Conservation (phyloP, 495 filamentous ascomycete genomes). For the Aspergillus bertholletiae region DNA sequence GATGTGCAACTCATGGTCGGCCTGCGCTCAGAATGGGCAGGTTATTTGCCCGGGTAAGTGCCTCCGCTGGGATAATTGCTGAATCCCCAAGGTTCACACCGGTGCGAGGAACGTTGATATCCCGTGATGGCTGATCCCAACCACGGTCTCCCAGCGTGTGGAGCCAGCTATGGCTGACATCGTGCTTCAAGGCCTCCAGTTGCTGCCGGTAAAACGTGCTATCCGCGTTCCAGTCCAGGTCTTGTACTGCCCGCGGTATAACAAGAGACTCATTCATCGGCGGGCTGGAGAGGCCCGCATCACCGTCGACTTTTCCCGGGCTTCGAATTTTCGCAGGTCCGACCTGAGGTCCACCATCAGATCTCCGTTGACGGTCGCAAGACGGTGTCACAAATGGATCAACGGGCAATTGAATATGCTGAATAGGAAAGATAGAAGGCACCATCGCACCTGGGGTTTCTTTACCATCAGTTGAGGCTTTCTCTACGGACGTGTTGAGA, state of each 20-base stretch:
- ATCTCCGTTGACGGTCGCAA: constrained; percentile 32
- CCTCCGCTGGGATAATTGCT: constrained; percentile 32
- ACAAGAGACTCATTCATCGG: constrained; percentile 11
- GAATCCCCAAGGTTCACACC: constrained; percentile 34
- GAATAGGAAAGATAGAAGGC: constrained; percentile 27
- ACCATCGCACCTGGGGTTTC: constrained; percentile 26
- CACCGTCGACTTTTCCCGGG: constrained; percentile 15
- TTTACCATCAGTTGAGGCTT: constrained; percentile 41
- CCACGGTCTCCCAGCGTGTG: constrained; percentile 78
- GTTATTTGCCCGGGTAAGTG: constrained; percentile 35
- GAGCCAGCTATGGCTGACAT: constrained; percentile 81
- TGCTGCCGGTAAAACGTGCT: constrained; percentile 81
- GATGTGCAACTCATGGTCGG: constrained; percentile 40
- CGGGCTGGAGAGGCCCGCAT: constrained; percentile 14
- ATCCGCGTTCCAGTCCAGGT: constrained; percentile 59
- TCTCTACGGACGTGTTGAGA: constrained; percentile 72
- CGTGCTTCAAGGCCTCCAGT: constrained; percentile 77
- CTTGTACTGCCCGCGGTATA: constrained; percentile 14
- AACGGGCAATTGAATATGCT: constrained; percentile 30
- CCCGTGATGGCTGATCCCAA: constrained; percentile 44
- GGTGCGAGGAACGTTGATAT: constrained; percentile 28
- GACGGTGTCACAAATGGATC: constrained; percentile 26
- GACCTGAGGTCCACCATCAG: constrained; percentile 32
- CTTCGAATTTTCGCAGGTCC: constrained; percentile 28
- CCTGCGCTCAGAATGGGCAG: constrained; percentile 53